phyloP scores from a whole-genome alignment of 2,329 filamentous ascomycete genomes.

The Ceratocystis papillata region DNA sequence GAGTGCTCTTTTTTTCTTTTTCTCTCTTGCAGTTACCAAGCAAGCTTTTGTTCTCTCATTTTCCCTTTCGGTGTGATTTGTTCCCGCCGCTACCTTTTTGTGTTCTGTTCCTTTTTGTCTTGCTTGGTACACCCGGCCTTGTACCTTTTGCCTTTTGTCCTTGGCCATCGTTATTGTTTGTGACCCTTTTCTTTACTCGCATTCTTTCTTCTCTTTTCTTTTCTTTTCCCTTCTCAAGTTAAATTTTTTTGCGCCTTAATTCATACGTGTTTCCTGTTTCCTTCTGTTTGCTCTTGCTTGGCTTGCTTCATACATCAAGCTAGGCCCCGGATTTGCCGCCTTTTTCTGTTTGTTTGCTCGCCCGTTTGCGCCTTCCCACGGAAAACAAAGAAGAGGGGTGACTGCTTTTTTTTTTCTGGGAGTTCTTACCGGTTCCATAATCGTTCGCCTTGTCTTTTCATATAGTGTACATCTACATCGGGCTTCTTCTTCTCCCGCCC shows the following conservation, averaged over 20 bases:
- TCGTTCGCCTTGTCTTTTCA: not conserved
- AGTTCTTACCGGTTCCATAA: not conserved
- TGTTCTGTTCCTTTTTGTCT: constrained; percentile 1
- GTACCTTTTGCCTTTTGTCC: constrained; percentile 5
- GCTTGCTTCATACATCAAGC: not conserved
- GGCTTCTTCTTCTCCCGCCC: not conserved
- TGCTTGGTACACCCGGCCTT: not conserved
- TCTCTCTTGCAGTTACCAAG: not conserved
- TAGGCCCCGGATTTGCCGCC: not conserved
- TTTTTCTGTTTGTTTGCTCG: not conserved
- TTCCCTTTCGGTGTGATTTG: not conserved
- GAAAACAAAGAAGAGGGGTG: constrained; percentile 4
- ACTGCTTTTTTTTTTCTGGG: not conserved
- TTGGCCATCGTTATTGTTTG: not conserved
- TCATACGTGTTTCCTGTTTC: not conserved
- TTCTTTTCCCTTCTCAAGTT: not conserved
- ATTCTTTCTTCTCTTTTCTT: not conserved
- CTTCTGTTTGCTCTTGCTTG: not conserved
- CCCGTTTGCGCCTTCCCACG: not conserved
- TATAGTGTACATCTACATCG: not conserved
- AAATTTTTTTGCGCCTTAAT: not conserved
- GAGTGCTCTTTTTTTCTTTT: not conserved
- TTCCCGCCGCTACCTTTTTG: not conserved
- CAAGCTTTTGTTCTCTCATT: not conserved
- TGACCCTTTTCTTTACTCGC: not conserved